Conservation (phyloP, 2,329 filamentous ascomycete species). For the Lojkania enalia region DNA sequence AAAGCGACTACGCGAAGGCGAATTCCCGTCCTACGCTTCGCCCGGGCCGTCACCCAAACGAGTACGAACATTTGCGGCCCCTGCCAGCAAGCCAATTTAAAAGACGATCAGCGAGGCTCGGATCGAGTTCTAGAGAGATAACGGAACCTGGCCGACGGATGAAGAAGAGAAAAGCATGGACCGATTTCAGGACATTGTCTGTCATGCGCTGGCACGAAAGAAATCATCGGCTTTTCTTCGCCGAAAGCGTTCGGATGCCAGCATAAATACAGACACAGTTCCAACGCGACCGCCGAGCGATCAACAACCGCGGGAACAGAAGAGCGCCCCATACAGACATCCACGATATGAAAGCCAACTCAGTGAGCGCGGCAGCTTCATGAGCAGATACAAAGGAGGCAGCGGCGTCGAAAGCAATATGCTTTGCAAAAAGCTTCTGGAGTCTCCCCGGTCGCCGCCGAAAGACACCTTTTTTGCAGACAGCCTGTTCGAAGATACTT, state of each 20-base stretch:
- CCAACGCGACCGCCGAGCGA: constrained; percentile 17
- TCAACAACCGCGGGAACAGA: constrained; percentile 15
- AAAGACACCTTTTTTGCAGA: constrained; percentile 21
- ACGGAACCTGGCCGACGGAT: constrained; percentile 18
- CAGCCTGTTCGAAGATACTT: constrained; percentile 42
- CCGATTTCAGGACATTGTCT: constrained; percentile 14
- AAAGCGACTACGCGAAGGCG: constrained; percentile 14
- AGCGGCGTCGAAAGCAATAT: constrained; percentile 16
- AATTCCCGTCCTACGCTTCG: constrained; percentile 8
- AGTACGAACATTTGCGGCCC: constrained; percentile 12
- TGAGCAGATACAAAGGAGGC: constrained; percentile 12
- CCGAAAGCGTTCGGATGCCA: constrained; percentile 18
- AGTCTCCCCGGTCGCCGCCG: constrained; percentile 11
- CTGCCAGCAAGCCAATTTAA: no score
- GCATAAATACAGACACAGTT: constrained; percentile 15
- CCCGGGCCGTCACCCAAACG: constrained; percentile 13
- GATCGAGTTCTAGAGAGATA: constrained; percentile 17
- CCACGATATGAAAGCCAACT: constrained; percentile 17
- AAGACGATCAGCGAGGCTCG: constrained; percentile 15
- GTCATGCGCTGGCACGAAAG: constrained; percentile 16
- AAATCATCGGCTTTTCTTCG: constrained; percentile 13
- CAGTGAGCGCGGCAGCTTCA: constrained; percentile 21
- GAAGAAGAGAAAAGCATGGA: constrained; percentile 22
- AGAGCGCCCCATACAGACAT: constrained; percentile 19
- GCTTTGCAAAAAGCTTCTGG: constrained; percentile 20